Base-by-base conservation (phyloP, 129 eudicot genomes). In the Logfia minima region DNA sequence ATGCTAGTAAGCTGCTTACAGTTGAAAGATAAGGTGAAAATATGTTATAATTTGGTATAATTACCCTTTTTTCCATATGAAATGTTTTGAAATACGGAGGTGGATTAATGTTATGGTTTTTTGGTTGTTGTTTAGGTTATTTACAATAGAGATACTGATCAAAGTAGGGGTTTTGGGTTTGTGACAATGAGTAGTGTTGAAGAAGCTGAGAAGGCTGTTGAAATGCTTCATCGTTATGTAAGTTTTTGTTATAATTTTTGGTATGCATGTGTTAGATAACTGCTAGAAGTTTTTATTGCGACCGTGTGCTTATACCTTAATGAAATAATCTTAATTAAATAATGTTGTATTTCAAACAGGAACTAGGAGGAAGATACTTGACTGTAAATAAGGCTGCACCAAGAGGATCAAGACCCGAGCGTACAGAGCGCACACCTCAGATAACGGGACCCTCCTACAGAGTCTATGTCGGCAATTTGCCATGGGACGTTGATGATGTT, bases 361-460 rank as follows among this genome's bases (percentile, higher is more conserved):
- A 90, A 26, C 11, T 93, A 4, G 82, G 84, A 69, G 96, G 93
- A 45, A 81, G 96, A 66, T 52, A 76, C 31, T 83, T 93, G 64
- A 87, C 90, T 4, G 98, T 90, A 31, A 93, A 91, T 89, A 93
- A 85, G 71, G 98, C 98, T 72, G 87, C 96, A 62, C 98, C 97
- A 60, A 89, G 81, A 88, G 99, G 99, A 79, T 62, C 92, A 66
- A 82, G 75, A 45, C 88, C 90, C 5, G 93, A 85, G 51, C 90
- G 89, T 17, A 41, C 68, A 19, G 92, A 85, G 65, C 72, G 80
- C n/a, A 76, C 83, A 8, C 90, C 96, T 71, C 86, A 89, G 48
- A 77, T 45, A 16, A 77, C 75, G 65, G 88, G 78, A 61, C 88
- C 96, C 13, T 19, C 84, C 29, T 85, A 66, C 84, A 89, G 88